These are phyloP conservation scores for Fraxinus albicans DNA, from an alignment of 305 asterid species.

Conservation along the genomic window DNA sequence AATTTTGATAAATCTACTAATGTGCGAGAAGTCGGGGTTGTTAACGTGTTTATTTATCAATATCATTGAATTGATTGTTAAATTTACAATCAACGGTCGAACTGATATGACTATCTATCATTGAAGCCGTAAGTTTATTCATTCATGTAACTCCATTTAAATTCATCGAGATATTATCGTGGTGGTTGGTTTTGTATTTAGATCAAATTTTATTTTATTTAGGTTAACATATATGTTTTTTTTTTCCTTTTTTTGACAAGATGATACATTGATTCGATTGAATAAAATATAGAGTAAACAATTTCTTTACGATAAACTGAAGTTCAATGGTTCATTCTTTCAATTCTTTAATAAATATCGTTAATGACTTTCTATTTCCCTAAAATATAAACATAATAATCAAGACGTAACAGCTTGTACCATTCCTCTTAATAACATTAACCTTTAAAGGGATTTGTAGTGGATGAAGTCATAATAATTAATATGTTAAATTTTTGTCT, in stretches of 20 bases:
- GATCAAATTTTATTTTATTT: no score
- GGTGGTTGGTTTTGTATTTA: neutral
- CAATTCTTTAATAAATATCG: no score
- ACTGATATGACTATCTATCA: neutral
- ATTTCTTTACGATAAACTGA: no score
- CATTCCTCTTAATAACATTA: no score
- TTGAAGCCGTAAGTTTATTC: neutral
- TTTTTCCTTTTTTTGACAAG: no score
- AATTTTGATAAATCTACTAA: neutral
- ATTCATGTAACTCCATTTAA: neutral
- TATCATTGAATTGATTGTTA: neutral
- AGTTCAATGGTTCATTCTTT: no score
- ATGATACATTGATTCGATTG: neutral
- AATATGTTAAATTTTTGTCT: neutral
- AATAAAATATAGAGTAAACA: neutral
- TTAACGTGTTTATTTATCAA: neutral
- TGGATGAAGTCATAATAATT: no score
- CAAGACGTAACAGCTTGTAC: no score
- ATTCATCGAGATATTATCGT: neutral
- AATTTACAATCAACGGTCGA: neutral
- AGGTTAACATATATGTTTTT: neutral
- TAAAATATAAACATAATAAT: no score
- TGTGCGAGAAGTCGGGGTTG: neutral
- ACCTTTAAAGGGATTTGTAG: no score
- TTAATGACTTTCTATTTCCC: no score